Evolutionary conservation across 805 yeast species (phyloP), one percentile per base, ranked within the genome.

Genomic region (Pachysolen tannophilus): DNA sequence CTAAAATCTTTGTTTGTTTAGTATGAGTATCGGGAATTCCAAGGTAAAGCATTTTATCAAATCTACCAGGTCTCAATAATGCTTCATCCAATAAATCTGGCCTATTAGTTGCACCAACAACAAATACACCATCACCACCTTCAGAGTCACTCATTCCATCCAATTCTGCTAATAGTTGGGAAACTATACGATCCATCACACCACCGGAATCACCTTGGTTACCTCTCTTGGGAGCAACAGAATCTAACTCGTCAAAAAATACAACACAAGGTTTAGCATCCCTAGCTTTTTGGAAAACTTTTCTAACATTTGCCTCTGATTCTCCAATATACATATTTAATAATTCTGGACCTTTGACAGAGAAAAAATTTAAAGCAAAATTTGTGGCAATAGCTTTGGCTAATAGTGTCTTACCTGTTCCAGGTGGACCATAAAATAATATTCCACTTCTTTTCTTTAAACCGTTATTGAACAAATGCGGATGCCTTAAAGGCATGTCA

Each of bases 171-270:
- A 92, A 65, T 26, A 92, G 62, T 56, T 92, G 98, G 0, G 97
- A 88, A 0, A 92, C 98, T 44, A 92, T 92, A 56, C 98, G 73
- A 54, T 92, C 98, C 98, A 92, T 92, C 3, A 92, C 97, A 46
- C 97, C 98, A 13, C 97, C 97, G 3, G 97, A 87, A 57, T 92
- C 98, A 17, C 98, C 97, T 52, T 92, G 97, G 54, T 90, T 88
- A 20, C 98, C 98, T 64, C 97, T 78, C 55, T 92, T 90, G 2
- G 97, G 97, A 0, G 98, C 98, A 1, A 92, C 97, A 1, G 97
- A 87, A 60, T 92, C 98, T 58, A 92, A 69, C 60, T 92, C 98
- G 61, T 92, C 98, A 52, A 92, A 92, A 58, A 92, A 92, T 13
- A 92, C 87, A 14, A 92, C 97, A 65, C 98, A 92, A 1, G 98